Evolutionary conservation across 352 stramenopile genomes (phyloP), one percentile per base, ranked within the genome.

Genomic region (Blastocystis sp.): DNA sequence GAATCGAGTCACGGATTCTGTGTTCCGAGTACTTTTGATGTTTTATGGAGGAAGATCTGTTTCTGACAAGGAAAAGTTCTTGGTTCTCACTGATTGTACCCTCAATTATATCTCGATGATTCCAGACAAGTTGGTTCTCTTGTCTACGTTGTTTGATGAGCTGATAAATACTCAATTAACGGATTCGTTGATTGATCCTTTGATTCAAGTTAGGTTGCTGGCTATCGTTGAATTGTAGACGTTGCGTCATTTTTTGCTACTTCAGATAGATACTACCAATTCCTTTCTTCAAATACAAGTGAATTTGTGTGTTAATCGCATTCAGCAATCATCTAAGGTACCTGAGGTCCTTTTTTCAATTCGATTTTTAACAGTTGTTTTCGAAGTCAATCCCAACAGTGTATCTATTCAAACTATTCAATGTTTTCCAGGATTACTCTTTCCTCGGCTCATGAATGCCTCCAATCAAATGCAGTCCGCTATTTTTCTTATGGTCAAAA

Each of bases 81-180:
- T 74, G 3, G 49, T 52, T 16, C 63, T 74, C 11, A 46, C 32
- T 3, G 63, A 74, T 51, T 54, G 24, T 49, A 21, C 49, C 24
- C 63, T 74, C 9, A 43, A 74, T 32, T 74, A 74, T 74, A n/a
- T 46, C 6, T 52, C 14, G n/a, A 46, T 74, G 21, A 37, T 74
- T 46, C 5, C 6, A 46, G 9, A 12, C 21, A 37, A n/a, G 63
- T 46, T 74, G 9, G 9, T 43, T 14, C 63, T 74, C 63, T 16
- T 74, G 35, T 14, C 42, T 19, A 54, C 63, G 1, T 32, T 74
- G 4, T 43, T 74, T n/a, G 42, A 52, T 14, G 32, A 74, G 2
- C 9, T 37, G 2, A 51, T 74, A 19, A 3, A 2, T 2, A 46
- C 35, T 46, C 29, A 74, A 16, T 24, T 74, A 37, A 46, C 63